Base-by-base conservation (phyloP, 495 filamentous ascomycete genomes). In the Oleoguttula mirabilis region DNA sequence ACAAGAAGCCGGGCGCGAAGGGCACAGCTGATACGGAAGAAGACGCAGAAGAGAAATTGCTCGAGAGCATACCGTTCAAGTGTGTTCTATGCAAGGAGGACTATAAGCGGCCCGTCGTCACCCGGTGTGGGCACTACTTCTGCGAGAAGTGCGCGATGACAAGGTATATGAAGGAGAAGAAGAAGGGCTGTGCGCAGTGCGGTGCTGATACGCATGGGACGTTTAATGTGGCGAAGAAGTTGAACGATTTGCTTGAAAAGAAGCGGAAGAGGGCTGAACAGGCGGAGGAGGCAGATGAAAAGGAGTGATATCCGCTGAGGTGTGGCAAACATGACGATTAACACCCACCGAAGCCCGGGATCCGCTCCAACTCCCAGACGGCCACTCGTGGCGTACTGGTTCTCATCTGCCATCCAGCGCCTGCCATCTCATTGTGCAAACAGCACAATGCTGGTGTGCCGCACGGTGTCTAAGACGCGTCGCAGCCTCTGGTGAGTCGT, bases 81-180 rank as follows among this genome's bases (percentile, higher is more conserved):
- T 98, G 90, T 56, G 76, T 95, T 47, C 84, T 96, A 44, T 98
- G 90, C 67, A 76, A 76, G 55, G 75, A 75, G 31, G 62, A 77
- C 7, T 98, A 98, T 60, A 79, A 77, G 50, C 66, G 75, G 35
- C 87, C 90, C 2, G 77, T 88, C 10, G 66, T 88, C n/a, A 98
- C 90, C 23, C 82, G 82, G 49, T 96, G 92, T 45, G 80, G 85
- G 3, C 92, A 96, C 59, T 96, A 95, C 55, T 98, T 96, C 49
- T 98, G 90, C 60, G 81, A 94, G 56, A 64, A 66, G 0, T 96
- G 92, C 58, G 90, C 88, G 24, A 62, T 98, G 49, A 70, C 81
- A 54, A 61, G 85, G 41, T 96, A 95, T 60, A 44, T 49, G 48
- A 51, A 52, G 45, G 68, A 79, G 47, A 82, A 77, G 58, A 79